Evolutionary conservation across 164 flowering plant species (phyloP).

Genomic region (Annona cherimola): DNA sequence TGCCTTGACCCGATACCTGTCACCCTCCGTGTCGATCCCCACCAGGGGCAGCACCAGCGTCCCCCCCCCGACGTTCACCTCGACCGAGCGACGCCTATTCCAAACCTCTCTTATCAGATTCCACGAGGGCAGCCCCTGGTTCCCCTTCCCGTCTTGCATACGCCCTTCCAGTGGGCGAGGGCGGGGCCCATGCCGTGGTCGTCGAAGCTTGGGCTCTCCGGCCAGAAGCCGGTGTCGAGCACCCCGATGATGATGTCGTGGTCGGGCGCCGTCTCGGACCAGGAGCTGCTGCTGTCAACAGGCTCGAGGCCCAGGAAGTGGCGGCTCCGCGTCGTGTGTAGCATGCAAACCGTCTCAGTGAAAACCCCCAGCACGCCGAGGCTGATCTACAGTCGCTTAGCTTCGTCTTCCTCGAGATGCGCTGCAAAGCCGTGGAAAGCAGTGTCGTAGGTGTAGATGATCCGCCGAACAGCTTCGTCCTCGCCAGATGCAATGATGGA

Average conservation of each 20-base stretch:
- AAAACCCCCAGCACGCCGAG: slow-evolving; percentile 54
- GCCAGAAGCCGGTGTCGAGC: slow-evolving; percentile 88
- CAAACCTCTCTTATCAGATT: slow-evolving; percentile 48
- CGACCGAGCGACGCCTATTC: slow-evolving; percentile 50
- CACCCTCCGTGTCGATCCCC: slow-evolving; percentile 38
- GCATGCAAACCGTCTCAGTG: slow-evolving; percentile 52
- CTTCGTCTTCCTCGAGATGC: slow-evolving; percentile 50
- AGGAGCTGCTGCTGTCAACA: slow-evolving; percentile 29
- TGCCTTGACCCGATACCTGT: too few relatives aligned
- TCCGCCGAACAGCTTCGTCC: slow-evolving; percentile 29
- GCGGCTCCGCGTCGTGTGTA: slow-evolving; percentile 91
- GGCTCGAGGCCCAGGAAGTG: slow-evolving; percentile 61
- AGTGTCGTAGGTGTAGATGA: slow-evolving; percentile 58
- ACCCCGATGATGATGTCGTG: slow-evolving; percentile 78
- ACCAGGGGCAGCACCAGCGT: slow-evolving; percentile 3
- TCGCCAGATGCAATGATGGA: slow-evolving; percentile 81
- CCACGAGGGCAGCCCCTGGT: slow-evolving; percentile 76
- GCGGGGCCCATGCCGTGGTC: slow-evolving; percentile 51
- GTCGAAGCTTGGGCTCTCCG: slow-evolving; percentile 73
- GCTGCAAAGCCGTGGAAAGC: slow-evolving; percentile 87
- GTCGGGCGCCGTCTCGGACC: slow-evolving; percentile 28
- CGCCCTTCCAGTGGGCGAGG: slow-evolving; percentile 67
- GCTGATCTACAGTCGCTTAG: slow-evolving; percentile 32
- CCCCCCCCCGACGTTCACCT: slow-evolving; percentile 31
- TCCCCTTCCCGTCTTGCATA: slow-evolving; percentile 50